Evolutionary conservation across 139 green algal species (phyloP).

Genomic region (Chlorella ohadii): DNA sequence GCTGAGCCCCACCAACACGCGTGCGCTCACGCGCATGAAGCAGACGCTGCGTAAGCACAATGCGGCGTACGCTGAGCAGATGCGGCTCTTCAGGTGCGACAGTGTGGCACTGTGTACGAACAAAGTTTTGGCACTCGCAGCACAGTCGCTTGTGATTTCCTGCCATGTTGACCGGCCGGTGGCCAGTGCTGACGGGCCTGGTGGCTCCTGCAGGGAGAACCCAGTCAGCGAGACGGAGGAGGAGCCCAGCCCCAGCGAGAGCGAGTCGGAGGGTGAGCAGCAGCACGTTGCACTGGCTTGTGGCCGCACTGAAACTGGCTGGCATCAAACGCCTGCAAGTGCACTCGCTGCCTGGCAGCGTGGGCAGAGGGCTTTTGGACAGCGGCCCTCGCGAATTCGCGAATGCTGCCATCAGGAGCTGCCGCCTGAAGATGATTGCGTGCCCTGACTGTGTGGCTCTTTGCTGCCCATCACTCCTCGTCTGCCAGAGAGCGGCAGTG

Average conservation of each 20-base stretch:
- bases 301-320: neutral
- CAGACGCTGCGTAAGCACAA: conserved; percentile 98
- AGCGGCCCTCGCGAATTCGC: too few species aligned
- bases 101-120: too few species aligned
- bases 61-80: conserved; percentile 61
- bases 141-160: too few species aligned
- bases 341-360: too few species aligned
- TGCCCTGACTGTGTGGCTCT: too few species aligned
- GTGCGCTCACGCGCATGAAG: conserved; percentile 96
- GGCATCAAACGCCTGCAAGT: too few species aligned
- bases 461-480: neutral
- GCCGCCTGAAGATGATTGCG: too few species aligned
- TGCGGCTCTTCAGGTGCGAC: conserved; percentile 52
- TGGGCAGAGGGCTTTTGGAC: too few species aligned
- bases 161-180: too few species aligned
- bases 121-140: too few species aligned
- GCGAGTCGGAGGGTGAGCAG: conserved; percentile 39
- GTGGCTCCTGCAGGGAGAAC: conserved; percentile 16
- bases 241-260: conserved; percentile 23
- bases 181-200: neutral
- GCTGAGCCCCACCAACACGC: conserved; percentile 93
- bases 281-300: too few species aligned
- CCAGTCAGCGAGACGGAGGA: conserved; percentile 35
- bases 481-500: neutral
- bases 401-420: too few species aligned